Evolutionary conservation across 306 rosid genomes (phyloP).

Genomic region (Corylus heterophylla): DNA sequence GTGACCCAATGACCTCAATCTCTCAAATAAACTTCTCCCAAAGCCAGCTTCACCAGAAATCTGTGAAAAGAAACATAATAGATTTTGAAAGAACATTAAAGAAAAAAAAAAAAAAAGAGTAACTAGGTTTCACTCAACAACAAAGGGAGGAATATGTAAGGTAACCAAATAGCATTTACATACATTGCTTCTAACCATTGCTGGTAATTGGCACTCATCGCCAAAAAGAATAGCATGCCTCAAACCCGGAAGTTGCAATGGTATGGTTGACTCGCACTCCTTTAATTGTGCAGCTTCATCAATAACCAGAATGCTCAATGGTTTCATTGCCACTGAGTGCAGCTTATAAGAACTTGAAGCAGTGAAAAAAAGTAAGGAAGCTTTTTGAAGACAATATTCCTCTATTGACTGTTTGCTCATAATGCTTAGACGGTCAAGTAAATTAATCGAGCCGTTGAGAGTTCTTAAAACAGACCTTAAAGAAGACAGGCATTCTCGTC

Average conservation of each 20-base stretch:
- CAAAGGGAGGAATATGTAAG: neutral
- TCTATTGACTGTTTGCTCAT: slow-evolving; percentile 14
- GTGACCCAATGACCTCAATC: slow-evolving; percentile 49
- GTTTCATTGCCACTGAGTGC: slow-evolving; percentile 40
- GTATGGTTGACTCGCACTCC: slow-evolving; percentile 76
- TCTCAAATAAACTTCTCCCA: slow-evolving; percentile 76
- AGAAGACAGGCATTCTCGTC: slow-evolving; percentile 43
- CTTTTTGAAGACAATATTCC: slow-evolving; percentile 55
- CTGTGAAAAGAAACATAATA: slow-evolving; percentile 23
- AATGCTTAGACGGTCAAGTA: slow-evolving; percentile 41
- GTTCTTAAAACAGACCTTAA: slow-evolving; percentile 20
- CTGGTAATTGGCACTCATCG: slow-evolving; percentile 81
- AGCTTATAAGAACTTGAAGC: slow-evolving; percentile 66
- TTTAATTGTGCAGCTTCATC: slow-evolving; percentile 85
- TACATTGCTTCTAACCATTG: slow-evolving; percentile 65
- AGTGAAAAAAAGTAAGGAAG: slow-evolving; percentile 67
- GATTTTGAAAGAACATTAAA: neutral
- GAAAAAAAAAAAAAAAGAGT: too few relatives aligned
- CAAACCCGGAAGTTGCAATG: slow-evolving; percentile 55
- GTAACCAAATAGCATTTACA: slow-evolving; percentile 4
- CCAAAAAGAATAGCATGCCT: slow-evolving; percentile 71
- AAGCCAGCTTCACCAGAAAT: slow-evolving; percentile 57
- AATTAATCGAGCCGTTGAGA: slow-evolving; percentile 40
- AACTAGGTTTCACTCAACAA: too few relatives aligned
- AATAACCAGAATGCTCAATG: slow-evolving; percentile 53